Conservation (phyloP, 140 eudicot genomes). For the Oenanthe javanica region DNA sequence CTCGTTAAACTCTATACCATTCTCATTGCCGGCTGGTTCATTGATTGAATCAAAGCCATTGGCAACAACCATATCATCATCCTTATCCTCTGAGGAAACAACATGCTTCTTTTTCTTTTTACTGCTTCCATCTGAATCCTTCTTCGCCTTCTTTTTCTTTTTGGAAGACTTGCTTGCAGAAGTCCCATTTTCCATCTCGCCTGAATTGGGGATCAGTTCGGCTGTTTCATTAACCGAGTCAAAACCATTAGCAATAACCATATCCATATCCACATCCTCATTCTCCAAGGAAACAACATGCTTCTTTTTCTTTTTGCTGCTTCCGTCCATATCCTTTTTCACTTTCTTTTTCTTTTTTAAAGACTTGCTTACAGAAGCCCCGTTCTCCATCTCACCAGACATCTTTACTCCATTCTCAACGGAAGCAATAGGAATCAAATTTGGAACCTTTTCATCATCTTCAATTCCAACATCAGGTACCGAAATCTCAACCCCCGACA, state of each 20-base stretch:
- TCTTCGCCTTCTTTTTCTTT: conserved; percentile 48
- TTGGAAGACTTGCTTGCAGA: conserved; percentile 20
- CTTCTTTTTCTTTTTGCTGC: conserved; percentile 17
- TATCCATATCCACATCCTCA: conserved; percentile 15
- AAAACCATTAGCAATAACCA: conserved; percentile 18
- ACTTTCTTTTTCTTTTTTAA: conserved; percentile 46
- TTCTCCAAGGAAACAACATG: conserved; percentile 11
- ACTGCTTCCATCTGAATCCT: conserved; percentile 15
- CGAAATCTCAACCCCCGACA: conserved; percentile 43
- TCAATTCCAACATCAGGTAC: conserved; percentile 28
- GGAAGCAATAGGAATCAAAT: conserved; percentile 23
- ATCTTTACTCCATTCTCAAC: neutral
- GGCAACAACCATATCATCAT: conserved; percentile 16
- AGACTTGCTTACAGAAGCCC: conserved; percentile 13
- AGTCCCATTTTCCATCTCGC: conserved; percentile 6
- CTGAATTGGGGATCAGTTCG: conserved; percentile 36
- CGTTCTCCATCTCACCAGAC: conserved; percentile 3
- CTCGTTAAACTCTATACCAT: conserved; percentile 35
- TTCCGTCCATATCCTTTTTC: conserved; percentile 28
- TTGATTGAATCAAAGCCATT: conserved; percentile 20
- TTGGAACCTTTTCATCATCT: conserved; percentile 52
- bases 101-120: conserved; percentile 19
- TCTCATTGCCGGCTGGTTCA: conserved; percentile 18
- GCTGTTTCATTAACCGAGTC: conserved; percentile 16
- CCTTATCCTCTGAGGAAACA: conserved; percentile 17